Evolutionary conservation across 208 protist species (phyloP).

Genomic region (Trypanosoma platydactyli): DNA sequence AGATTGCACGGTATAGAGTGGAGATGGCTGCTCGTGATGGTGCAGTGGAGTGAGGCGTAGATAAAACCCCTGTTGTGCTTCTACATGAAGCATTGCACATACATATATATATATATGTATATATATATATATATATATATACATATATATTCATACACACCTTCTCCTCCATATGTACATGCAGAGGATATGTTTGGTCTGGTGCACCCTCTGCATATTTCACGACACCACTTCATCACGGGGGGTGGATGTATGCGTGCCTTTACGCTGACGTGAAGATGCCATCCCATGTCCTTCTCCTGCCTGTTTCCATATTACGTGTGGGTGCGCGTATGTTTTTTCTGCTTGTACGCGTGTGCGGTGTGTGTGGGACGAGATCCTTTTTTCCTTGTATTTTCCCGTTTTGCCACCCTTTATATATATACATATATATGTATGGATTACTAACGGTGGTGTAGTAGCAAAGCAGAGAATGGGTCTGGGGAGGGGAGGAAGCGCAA

Average conservation of each 20-base stretch:
- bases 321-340: too few species aligned
- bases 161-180: neutral
- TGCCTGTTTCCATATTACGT: too few species aligned
- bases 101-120: slow-evolving; percentile 1
- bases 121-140: slow-evolving; percentile 3
- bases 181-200: neutral
- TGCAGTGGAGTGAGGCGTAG: neutral
- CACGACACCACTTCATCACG: too few species aligned
- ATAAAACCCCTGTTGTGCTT: neutral
- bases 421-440: slow-evolving; percentile 8
- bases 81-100: neutral
- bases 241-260: too few species aligned
- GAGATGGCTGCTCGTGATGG: slow-evolving; percentile 38
- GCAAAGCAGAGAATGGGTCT: too few species aligned
- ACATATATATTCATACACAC: neutral
- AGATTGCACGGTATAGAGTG: slow-evolving; percentile 80
- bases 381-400: neutral
- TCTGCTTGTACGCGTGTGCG: neutral
- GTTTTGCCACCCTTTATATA: slow-evolving; percentile 2
- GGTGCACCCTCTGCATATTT: too few species aligned
- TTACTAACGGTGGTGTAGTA: too few species aligned
- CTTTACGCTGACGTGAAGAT: too few species aligned
- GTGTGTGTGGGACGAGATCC: neutral
- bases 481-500: too few species aligned
- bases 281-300: too few species aligned